Evolutionary conservation across 495 filamentous ascomycete genomes (phyloP), one percentile per base, ranked within the genome.

Genomic region (Elaphomyces granulatus): DNA sequence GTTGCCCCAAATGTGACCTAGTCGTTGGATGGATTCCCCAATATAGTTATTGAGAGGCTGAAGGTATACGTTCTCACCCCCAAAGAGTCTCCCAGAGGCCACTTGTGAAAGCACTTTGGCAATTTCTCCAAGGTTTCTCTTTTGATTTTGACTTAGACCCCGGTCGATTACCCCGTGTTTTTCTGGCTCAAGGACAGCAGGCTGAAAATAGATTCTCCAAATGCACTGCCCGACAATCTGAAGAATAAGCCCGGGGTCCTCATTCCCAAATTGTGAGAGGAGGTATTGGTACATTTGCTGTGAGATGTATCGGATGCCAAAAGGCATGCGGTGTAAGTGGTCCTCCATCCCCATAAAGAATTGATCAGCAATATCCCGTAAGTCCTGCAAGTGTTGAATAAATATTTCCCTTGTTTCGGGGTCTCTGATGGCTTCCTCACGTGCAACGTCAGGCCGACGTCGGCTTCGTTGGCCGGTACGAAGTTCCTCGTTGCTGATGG

Each of bases 401-500:
- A 96, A 96, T 17, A 83, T 78, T 40, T 79, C 79, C 45, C 87
- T 78, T 15, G 88, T 95, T 55, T 96, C 92, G 3, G 77, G 77
- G 48, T 96, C 90, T 40, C 83, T 75, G 55, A 99, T 96, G 16
- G 90, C 90, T 44, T 92, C 66, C 55, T 99, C 90, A 31, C 86
- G 74, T 2, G 85, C 76, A 34, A 99, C 76, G 45, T 92, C 81
- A 6, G 83, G 76, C 17, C 71, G 77, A 36, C 88, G 72, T 26
- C 68, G 71, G 55, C 86, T 94, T 26, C 82, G 72, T 48, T 75
- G 78, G 17, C 90, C 90, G 0, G 90, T 96, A 4, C 81, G 78
- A 26, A 99, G 75, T 56, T 99, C 87, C 58, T 99, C 90, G 49
- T 96, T 90, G 56, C 93, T 94, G 59, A 96, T 87, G 8, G 80